Evolutionary conservation across 768 basidiomycete genomes (phyloP).

Genomic region (Tricholoma saponaceum): DNA sequence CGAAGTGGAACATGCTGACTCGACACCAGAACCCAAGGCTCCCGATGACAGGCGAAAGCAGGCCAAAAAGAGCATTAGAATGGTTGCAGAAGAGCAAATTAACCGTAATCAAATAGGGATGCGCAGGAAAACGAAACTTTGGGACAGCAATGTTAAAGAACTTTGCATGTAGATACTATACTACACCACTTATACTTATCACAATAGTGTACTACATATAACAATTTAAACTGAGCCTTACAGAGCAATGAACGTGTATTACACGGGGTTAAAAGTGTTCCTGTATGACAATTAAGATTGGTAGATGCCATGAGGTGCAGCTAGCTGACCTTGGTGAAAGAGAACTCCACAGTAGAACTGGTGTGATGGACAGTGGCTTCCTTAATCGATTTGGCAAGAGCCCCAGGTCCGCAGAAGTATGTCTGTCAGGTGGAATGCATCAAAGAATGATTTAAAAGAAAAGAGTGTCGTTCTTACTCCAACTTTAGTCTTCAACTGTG

Average conservation of each 20-base stretch:
- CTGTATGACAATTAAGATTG: constrained; percentile 7
- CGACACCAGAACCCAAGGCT: constrained; percentile 12
- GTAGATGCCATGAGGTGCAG: neutral
- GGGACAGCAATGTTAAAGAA: constrained; percentile 41
- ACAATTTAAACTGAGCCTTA: neutral
- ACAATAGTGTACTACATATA: too few relatives aligned
- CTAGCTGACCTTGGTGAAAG: constrained; percentile 67
- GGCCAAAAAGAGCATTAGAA: constrained; percentile 67
- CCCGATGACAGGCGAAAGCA: constrained; percentile 7
- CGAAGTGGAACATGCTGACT: constrained; percentile 47
- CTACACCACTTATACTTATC: neutral
- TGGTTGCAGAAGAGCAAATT: constrained; percentile 74
- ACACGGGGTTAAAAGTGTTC: constrained; percentile 23
- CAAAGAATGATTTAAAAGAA: constrained; percentile 4
- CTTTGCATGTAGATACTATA: constrained; percentile 21
- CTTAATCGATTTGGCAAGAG: constrained; percentile 73
- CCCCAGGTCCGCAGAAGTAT: constrained; percentile 85
- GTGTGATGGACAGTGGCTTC: constrained; percentile 58
- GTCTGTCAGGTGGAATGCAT: constrained; percentile 43
- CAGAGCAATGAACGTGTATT: neutral
- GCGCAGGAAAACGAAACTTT: constrained; percentile 35
- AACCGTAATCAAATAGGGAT: constrained; percentile 43
- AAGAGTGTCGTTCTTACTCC: constrained; percentile 48
- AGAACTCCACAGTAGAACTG: constrained; percentile 59
- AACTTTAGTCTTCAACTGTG: constrained; percentile 80